Conservation (phyloP, 495 filamentous ascomycete genomes). For the Xylaria intraflava region DNA sequence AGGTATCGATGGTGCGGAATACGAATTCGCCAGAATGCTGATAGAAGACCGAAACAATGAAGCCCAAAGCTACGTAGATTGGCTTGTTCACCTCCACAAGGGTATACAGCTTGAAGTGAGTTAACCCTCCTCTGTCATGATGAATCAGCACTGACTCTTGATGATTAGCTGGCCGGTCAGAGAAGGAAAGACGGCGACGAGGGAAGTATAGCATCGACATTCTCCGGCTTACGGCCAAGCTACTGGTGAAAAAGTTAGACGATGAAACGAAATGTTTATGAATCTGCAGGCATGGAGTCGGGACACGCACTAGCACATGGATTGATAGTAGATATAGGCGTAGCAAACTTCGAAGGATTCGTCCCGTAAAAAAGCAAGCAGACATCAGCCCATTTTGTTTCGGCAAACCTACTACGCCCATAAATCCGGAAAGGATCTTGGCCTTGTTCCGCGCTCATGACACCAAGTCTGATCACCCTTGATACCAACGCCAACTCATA, state of each 20-base stretch:
- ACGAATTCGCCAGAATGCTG: conserved; percentile 85
- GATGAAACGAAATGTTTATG: conserved; percentile 1
- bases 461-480: too few relatives aligned
- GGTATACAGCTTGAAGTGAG: conserved; percentile 82
- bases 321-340: background rate
- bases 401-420: background rate
- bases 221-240: conserved; percentile 26
- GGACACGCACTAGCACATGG: conserved; percentile 10
- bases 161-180: conserved; percentile 18
- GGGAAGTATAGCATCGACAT: conserved; percentile 22
- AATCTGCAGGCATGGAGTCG: conserved; percentile 9
- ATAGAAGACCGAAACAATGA: conserved; percentile 97
- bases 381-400: background rate
- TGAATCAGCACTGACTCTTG: background rate
- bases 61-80: conserved; percentile 96
- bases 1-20: conserved; percentile 90
- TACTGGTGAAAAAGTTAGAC: conserved; percentile 22
- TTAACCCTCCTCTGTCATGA: conserved; percentile 5
- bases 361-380: background rate
- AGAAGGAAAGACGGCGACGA: conserved; percentile 24
- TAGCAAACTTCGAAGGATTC: background rate
- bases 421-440: too few relatives aligned
- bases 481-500: too few relatives aligned
- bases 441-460: too few relatives aligned
- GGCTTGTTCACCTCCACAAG: conserved; percentile 92